Base-by-base conservation (phyloP, 1,139 yeast species). In the Taphrina betulina region DNA sequence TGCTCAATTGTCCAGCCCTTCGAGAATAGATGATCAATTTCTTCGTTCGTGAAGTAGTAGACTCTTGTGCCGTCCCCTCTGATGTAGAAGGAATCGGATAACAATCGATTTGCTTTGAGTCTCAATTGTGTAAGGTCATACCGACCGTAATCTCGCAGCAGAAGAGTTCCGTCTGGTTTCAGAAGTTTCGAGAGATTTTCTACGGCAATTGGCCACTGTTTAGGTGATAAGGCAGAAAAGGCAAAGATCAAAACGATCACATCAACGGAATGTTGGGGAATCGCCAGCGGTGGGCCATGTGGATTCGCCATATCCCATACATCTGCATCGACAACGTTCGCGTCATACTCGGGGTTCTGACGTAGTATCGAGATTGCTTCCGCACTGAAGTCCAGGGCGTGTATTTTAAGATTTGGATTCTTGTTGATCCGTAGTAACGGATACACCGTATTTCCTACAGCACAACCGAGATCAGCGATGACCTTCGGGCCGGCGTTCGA, bases 31-130 rank as follows among this genome's bases (percentile, higher is more conserved):
- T 16, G 8, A 35, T 86, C 76, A 59, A 90, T 72, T 70, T 92
- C 96, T 58, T 90, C 95, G 67, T 90, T 97, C 1, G 96, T 88
- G 37, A 92, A 92, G 72, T 92, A 92, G 69, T 92, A 92, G 10
- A 94, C 98, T 64, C 98, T 77, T 1, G 99, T 92, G 52, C 98
- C 98, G 68, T 92, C 99, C 36, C 99, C 99, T 66, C 99, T 79
- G 38, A 90, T 88, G 70, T 92, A 92, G 67, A 92, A 92, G 69
- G 92, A 90, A 57, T 92, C 97, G 57, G 88, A 95, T 58, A 92
- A 70, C 43, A 88, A 72, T 65, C 98, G 78, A 44, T 87, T 85
- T 68, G 86, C 87, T 70, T 92, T 94, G 74, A 92, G 89, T 64
- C 99, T 74, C 53, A 92, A 85, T 68, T 92, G 99, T 0, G 98